Conservation (phyloP, 2,329 filamentous ascomycete species). For the Claviceps sp. region DNA sequence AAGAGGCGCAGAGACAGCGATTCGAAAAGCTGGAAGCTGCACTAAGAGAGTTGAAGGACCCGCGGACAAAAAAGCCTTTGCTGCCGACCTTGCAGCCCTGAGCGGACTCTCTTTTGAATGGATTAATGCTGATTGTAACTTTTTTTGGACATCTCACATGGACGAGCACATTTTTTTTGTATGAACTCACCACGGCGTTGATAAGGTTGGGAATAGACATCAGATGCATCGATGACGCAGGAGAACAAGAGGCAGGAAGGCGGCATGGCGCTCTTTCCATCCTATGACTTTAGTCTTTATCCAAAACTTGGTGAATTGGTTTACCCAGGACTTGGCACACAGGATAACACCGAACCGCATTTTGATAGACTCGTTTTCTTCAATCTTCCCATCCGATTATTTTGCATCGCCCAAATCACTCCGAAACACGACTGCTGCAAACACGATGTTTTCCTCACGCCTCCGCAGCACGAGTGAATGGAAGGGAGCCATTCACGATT, state of each 20-base stretch:
- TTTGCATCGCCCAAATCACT: neutral
- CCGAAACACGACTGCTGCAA: neutral
- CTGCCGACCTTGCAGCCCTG: constrained; percentile 24
- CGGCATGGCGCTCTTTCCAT: constrained; percentile 3
- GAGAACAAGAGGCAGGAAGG: neutral
- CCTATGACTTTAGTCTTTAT: too few species aligned
- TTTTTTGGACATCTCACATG: neutral
- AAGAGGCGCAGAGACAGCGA: constrained; percentile 32
- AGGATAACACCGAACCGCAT: neutral
- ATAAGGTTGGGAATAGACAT: neutral
- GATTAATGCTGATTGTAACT: neutral
- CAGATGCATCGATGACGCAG: neutral
- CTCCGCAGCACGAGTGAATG: constrained; percentile 24
- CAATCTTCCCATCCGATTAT: too few species aligned
- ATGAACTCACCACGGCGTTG: neutral
- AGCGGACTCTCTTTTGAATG: neutral
- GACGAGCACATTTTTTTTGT: neutral
- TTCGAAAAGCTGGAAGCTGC: constrained; percentile 41
- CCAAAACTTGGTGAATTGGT: neutral
- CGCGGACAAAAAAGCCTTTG: constrained; percentile 42
- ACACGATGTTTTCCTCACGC: constrained; percentile 24
- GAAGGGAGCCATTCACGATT: constrained; percentile 16
- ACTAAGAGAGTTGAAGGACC: constrained; percentile 36
- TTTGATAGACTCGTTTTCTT: too few species aligned
- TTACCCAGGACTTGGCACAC: neutral